Percentiles rank a stretch among this genome's conserved stretches.
phyloP scores from a whole-genome alignment of 768 basidiomycete species.

The Mycena rebaudengoi region DNA sequence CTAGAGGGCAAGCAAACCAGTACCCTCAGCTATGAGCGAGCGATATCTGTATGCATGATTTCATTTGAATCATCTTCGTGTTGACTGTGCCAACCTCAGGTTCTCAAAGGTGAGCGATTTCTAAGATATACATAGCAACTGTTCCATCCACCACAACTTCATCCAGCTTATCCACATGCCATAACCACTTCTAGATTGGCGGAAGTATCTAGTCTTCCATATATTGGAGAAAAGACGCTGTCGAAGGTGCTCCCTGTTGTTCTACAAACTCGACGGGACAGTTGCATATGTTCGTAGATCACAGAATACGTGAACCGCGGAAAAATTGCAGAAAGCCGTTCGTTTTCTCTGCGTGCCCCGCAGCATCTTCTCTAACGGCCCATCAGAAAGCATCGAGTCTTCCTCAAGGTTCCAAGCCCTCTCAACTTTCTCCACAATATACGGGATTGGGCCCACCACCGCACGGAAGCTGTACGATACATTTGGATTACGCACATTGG shows the following conservation, averaged over 20 bases:
- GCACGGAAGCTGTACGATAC: conserved; percentile 69
- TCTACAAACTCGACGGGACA: neutral
- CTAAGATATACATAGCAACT: too few species aligned
- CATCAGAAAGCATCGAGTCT: conserved; percentile 54
- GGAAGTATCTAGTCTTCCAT: conserved; percentile 54
- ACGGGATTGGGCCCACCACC: conserved; percentile 79
- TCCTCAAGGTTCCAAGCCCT: conserved; percentile 67
- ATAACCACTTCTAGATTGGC: conserved; percentile 48
- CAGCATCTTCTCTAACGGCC: neutral
- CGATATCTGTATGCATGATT: conserved; percentile 65
- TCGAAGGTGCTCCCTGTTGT: conserved; percentile 51
- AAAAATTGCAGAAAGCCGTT: conserved; percentile 67
- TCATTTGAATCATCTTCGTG: neutral
- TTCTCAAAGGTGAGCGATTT: conserved; percentile 62
- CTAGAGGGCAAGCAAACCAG: conserved; percentile 75
- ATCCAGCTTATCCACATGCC: conserved; percentile 58
- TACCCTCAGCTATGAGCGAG: conserved; percentile 75
- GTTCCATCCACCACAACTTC: too few species aligned
- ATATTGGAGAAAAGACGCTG: conserved; percentile 58
- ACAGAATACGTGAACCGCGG: conserved; percentile 67
- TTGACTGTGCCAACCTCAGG: conserved; percentile 36
- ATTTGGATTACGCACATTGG: conserved; percentile 70
- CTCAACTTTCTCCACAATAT: conserved; percentile 65
- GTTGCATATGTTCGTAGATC: conserved; percentile 55
- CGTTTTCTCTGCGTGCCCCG: neutral